Evolutionary conservation across 2,329 filamentous ascomycete genomes (phyloP), one percentile per base, ranked within the genome.

Genomic region (Whalleya microplaca): DNA sequence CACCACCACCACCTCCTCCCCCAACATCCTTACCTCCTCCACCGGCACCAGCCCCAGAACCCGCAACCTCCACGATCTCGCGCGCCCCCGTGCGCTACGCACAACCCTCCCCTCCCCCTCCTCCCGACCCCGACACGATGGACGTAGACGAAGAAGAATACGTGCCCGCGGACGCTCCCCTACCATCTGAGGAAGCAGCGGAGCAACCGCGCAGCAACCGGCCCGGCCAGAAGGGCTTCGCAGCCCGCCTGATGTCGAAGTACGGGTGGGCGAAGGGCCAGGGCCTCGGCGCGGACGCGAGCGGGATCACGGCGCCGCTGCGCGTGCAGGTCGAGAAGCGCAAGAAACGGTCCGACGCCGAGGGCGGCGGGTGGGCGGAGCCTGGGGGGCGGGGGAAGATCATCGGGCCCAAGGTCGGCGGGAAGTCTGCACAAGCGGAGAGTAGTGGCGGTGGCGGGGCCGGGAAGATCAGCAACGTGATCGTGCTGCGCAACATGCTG

Each of bases 191-290:
- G 10, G 55, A 64, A 21, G 42, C 47, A 16, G 41, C 16, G n/a
- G 41, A 19, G 54, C 45, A 73, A 19, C 74, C 79, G 29, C 84
- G 84, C 40, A 88, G 87, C 42, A 84, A 78, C 54, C 85, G 87
- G 2, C 92, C 92, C 0, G 91, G 92, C 16, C 90, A 96, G 72
- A 84, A 87, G 62, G 90, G 88, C 49, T 96, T 96, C 72, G 95
- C 92, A 0, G 85, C 92, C 64, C 89, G 92, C 32, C 84, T 98
- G 53, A 92, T 99, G 86, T 84, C 86, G 59, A 98, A 97, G 72
- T 95, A 96, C 75, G 95, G 95, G 53, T 98, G 93, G 91, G 88
- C 87, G 37, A 89, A 93, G 68, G 95, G 95, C 21, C 84, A 88
- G 60, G 95, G 95, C 19, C 84, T 99, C 3, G 95, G 95, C 64